A percentile compares a stretch with the other conserved stretches of the same genome.
Conservation (phyloP, 2,329 filamentous ascomycete species). For the Orbilia oligospora region DNA sequence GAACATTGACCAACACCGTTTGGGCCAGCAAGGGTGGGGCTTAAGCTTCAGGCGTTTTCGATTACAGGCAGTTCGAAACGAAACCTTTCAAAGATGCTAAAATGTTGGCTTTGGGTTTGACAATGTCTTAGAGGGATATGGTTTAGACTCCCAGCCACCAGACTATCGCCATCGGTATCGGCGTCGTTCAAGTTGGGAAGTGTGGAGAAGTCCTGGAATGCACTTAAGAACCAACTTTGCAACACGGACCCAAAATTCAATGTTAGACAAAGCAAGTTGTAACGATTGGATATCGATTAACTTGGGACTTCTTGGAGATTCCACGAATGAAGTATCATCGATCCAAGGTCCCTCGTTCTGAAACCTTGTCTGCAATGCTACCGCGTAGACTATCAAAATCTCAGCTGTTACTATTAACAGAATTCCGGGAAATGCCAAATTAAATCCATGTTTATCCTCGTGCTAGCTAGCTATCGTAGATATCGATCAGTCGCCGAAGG, state of each 20-base stretch:
- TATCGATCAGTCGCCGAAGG: constrained; percentile 3
- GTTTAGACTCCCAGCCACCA: constrained; percentile 27
- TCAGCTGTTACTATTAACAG: constrained; percentile 23
- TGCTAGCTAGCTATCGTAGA: too few species aligned
- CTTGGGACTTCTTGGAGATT: constrained; percentile 7
- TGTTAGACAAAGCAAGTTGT: constrained; percentile 25
- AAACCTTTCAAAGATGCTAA: neutral
- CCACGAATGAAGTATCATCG: neutral
- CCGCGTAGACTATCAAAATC: constrained; percentile 23
- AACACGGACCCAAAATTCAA: constrained; percentile 16
- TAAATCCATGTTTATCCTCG: neutral
- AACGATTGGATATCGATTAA: constrained; percentile 18
- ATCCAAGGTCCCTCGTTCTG: constrained; percentile 17
- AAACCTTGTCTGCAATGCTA: constrained; percentile 17
- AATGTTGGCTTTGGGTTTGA: constrained; percentile 32
- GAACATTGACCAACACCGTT: constrained; percentile 19
- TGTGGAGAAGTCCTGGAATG: constrained; percentile 19
- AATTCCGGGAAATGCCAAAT: constrained; percentile 7
- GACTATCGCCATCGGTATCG: constrained; percentile 8
- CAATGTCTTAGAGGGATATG: constrained; percentile 34
- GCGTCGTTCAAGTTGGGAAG: neutral
- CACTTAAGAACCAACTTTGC: constrained; percentile 13
- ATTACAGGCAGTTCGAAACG: constrained; percentile 52
- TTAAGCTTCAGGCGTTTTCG: constrained; percentile 8
- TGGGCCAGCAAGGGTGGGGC: neutral